Conservation (phyloP, 176 grass and related monocot genomes). For the Pharus latifolius region DNA sequence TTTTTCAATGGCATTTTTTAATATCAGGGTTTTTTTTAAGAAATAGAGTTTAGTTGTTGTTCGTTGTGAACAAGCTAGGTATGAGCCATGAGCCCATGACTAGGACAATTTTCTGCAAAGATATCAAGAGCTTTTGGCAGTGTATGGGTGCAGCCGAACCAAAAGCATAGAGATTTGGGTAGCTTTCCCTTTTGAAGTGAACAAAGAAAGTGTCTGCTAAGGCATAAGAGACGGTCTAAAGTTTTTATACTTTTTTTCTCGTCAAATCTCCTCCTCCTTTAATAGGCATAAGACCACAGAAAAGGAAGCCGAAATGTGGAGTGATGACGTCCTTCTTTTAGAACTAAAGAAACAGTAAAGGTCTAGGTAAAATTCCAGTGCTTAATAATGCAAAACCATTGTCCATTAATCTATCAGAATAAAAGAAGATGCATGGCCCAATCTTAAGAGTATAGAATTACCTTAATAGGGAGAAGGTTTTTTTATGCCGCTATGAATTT, state of each 20-base stretch:
- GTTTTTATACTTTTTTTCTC: not conserved
- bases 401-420: no score
- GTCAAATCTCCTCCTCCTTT: not conserved
- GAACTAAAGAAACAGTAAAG: not conserved
- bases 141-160: not conserved
- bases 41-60: not conserved
- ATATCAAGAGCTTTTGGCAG: not conserved
- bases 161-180: not conserved
- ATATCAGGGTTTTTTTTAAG: no score
- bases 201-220: not conserved
- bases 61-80: not conserved
- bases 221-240: not conserved
- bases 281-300: no score
- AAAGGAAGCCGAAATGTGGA: constrained; percentile 12
- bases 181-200: constrained; percentile 9
- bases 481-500: no score
- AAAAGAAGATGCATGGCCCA: no score
- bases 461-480: no score
- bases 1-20: no score
- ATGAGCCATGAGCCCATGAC: not conserved
- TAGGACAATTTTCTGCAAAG: constrained; percentile 11
- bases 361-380: no score
- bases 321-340: not conserved
- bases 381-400: no score
- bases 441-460: no score